Evolutionary conservation across 2,329 filamentous ascomycete species (phyloP).

Genomic region (Penicillium sp.): DNA sequence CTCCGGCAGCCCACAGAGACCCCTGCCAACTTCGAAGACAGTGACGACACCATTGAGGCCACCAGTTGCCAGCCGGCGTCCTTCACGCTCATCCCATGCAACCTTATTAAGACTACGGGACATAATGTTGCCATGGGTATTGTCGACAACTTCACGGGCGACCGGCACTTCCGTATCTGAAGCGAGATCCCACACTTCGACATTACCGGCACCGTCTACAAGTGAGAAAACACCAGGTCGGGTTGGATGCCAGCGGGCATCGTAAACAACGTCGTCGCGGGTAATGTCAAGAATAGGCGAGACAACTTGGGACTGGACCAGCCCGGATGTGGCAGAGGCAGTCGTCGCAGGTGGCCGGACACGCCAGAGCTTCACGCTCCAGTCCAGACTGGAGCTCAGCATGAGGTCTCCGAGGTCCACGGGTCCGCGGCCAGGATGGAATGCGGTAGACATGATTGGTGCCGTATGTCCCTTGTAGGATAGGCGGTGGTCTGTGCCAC

Average conservation of each 20-base stretch:
- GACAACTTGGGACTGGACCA: constrained; percentile 53
- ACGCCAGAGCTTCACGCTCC: constrained; percentile 97
- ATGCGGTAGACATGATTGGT: constrained; percentile 93
- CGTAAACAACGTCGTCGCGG: constrained; percentile 94
- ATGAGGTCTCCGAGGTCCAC: constrained; percentile 94
- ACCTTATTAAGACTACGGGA: constrained; percentile 90
- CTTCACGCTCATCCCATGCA: constrained; percentile 88
- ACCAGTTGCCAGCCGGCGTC: constrained; percentile 81
- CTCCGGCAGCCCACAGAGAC: constrained; percentile 76
- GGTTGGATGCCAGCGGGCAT: constrained; percentile 90
- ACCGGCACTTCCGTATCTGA: constrained; percentile 90
- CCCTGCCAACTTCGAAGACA: constrained; percentile 87
- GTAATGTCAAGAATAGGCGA: constrained; percentile 83
- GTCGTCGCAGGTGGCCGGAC: constrained; percentile 59
- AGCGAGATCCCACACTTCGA: constrained; percentile 95
- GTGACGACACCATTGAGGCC: constrained; percentile 88
- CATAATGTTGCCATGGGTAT: constrained; percentile 66
- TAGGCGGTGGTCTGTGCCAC: constrained; percentile 85
- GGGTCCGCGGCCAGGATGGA: constrained; percentile 87
- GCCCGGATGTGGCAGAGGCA: constrained; percentile 37
- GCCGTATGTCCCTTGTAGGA: constrained; percentile 88
- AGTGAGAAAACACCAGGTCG: constrained; percentile 93
- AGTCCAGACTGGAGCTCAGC: constrained; percentile 88
- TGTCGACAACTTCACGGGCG: constrained; percentile 54
- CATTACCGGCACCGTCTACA: constrained; percentile 85